phyloP scores from a whole-genome alignment of 164 flowering plant species.

The Vitis cinerea region DNA sequence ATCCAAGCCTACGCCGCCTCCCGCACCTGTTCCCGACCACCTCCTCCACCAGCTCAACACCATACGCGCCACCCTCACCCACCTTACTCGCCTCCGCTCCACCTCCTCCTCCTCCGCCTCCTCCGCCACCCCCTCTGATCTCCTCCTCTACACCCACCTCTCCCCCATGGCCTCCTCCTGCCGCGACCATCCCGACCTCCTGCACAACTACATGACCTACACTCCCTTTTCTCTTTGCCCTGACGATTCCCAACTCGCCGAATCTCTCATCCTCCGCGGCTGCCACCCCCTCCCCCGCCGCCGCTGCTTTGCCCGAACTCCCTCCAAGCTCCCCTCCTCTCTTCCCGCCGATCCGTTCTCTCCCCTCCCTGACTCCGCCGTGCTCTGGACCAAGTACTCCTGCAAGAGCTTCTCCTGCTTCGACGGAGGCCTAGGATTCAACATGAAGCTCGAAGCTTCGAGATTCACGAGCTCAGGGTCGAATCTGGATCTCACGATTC shows the following conservation, averaged over 20 bases:
- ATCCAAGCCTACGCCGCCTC: conserved; percentile 28
- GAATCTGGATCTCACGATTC: conserved; percentile 59
- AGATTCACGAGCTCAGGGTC: conserved; percentile 41
- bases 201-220: conserved; percentile 79
- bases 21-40: conserved; percentile 68
- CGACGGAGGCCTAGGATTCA: conserved; percentile 45
- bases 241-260: conserved; percentile 51
- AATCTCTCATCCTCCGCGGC: conserved; percentile 75
- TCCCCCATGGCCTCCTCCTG: conserved; percentile 87
- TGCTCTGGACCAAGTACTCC: conserved; percentile 47
- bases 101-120: conserved; percentile 16
- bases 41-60: conserved; percentile 76
- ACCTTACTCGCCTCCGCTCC: conserved; percentile 58
- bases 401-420: conserved; percentile 65
- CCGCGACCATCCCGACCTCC: conserved; percentile 69
- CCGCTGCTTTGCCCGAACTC: conserved; percentile 74
- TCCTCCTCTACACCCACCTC: conserved; percentile 65
- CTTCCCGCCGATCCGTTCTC: conserved; percentile 45
- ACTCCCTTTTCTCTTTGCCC: conserved; percentile 77
- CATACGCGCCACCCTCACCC: conserved; percentile 89
- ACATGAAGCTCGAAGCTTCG: conserved; percentile 37
- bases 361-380: conserved; percentile 46
- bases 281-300: conserved; percentile 97
- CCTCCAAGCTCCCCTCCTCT: conserved; percentile 31
- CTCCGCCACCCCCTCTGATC: conserved; percentile 57